Conservation (phyloP, 2,329 filamentous ascomycete species). For the Lachnellula suecica region DNA sequence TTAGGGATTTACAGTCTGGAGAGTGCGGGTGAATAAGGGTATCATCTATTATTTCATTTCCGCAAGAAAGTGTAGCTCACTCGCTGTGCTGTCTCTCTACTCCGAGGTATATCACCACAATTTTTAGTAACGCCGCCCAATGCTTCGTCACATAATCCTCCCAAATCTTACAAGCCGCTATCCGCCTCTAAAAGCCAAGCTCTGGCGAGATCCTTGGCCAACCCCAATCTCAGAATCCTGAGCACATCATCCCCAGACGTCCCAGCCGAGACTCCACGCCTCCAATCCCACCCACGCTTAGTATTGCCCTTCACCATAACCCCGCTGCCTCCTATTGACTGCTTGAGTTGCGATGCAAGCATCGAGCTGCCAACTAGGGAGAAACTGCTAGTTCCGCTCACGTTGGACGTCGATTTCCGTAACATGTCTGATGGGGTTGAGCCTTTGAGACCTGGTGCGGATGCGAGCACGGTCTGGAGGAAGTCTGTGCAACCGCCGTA, state of each 20-base stretch:
- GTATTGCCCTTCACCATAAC: conserved; percentile 46
- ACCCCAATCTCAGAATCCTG: conserved; percentile 65
- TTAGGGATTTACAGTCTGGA: no score
- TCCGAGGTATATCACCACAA: conserved; percentile 4
- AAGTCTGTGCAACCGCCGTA: conserved; percentile 76
- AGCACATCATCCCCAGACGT: conserved; percentile 70
- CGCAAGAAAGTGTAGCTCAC: conserved; percentile 1
- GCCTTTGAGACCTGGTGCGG: conserved; percentile 61
- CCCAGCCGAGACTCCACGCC: conserved; percentile 52
- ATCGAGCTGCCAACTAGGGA: conserved; percentile 70
- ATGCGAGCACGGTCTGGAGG: conserved; percentile 71
- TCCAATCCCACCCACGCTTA: conserved; percentile 73
- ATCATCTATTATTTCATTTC: conserved; percentile 18
- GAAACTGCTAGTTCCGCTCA: conserved; percentile 59
- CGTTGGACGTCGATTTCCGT: conserved; percentile 56
- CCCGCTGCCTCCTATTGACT: conserved; percentile 56
- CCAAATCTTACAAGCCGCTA: conserved; percentile 26
- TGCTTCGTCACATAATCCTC: conserved; percentile 5
- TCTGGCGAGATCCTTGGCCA: conserved; percentile 72
- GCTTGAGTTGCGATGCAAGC: conserved; percentile 61
- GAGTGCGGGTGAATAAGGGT: no score
- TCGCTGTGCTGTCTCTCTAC: conserved; percentile 12
- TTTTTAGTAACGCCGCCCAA: conserved; percentile 16
- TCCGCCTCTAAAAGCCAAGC: conserved; percentile 69
- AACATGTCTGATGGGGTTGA: conserved; percentile 67